Evolutionary conservation across 768 basidiomycete species (phyloP), one percentile per base, ranked within the genome.

Genomic region (Collybia mongolica): DNA sequence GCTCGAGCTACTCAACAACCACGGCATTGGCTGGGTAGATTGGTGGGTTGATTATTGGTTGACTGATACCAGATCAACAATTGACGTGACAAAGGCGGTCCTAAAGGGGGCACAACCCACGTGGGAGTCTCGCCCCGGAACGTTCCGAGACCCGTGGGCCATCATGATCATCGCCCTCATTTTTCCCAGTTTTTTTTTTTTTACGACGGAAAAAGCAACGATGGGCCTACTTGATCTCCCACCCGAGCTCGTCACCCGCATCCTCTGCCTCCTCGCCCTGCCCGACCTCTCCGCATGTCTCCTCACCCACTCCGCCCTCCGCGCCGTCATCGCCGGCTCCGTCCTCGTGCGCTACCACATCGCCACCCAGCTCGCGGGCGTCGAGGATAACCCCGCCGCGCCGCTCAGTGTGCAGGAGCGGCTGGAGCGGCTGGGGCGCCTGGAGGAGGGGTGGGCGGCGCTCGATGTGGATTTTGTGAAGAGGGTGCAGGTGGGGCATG

Each of bases 391-490:
- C 29, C 26, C 40, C 5, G 5, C 19, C 24, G 38, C 26, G 18
- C 20, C 23, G 2, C 12, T 50, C 15, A 3, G 23, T 17, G 17
- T 53, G 18, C 12, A 32, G 2, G 53, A 54, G 17, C 52, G 52
- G 7, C 24, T 60, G 28, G 22, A 2, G 2, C 15, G 45, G 22
- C 57, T 60, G 15, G 29, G 32, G 7, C 23, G 23, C 22, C 48
- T 17, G 20, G 57, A 54, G 19, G 14, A 39, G 0, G 54, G 54
- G 14, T 60, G 59, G 59, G 14, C 24, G n/a, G 11, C 19, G 1
- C 36, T 58, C 9, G 24, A 19, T 2, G 15, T 46, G 3, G 54
- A 56, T 28, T 58, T 55, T 26, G 18, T 11, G 17, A 38, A 28
- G 26, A 38, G 18, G 20, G 36, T 57, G 14, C 44, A 40, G 6